Percentiles rank a stretch among this genome's conserved stretches.
Conservation (phyloP, 495 filamentous ascomycete genomes). For the Rusavskia elegans region DNA sequence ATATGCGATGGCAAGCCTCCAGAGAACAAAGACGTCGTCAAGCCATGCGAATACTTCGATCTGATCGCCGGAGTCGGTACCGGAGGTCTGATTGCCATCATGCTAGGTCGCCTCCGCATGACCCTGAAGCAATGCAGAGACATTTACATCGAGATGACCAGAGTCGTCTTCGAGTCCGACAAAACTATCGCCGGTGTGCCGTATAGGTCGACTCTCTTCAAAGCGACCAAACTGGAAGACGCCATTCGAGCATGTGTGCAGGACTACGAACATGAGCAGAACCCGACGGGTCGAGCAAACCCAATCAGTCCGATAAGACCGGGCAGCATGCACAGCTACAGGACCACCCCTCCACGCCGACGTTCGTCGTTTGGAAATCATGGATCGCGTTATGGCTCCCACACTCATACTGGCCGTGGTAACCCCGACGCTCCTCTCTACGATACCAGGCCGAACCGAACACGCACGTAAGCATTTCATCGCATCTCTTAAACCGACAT, state of each 20-base stretch:
- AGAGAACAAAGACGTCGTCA: constrained; percentile 66
- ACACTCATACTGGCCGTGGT: constrained; percentile 13
- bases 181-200: constrained; percentile 94
- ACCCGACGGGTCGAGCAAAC: constrained; percentile 17
- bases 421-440: constrained; percentile 54
- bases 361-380: neutral
- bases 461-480: constrained; percentile 68
- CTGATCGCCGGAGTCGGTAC: constrained; percentile 90
- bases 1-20: constrained; percentile 71
- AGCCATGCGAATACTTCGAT: constrained; percentile 93
- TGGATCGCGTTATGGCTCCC: neutral
- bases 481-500: neutral
- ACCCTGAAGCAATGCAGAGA: constrained; percentile 93
- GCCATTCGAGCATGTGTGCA: constrained; percentile 81
- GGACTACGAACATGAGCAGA: constrained; percentile 62
- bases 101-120: constrained; percentile 83
- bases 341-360: constrained; percentile 7
- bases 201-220: constrained; percentile 85
- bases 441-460: constrained; percentile 68
- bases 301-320: constrained; percentile 15
- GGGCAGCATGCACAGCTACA: constrained; percentile 14
- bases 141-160: constrained; percentile 86
- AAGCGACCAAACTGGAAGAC: constrained; percentile 87
- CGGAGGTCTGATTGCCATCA: constrained; percentile 86
- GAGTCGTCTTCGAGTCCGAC: constrained; percentile 90